Conservation (phyloP, 2,329 filamentous ascomycete genomes). For the Alternaria triticina region DNA sequence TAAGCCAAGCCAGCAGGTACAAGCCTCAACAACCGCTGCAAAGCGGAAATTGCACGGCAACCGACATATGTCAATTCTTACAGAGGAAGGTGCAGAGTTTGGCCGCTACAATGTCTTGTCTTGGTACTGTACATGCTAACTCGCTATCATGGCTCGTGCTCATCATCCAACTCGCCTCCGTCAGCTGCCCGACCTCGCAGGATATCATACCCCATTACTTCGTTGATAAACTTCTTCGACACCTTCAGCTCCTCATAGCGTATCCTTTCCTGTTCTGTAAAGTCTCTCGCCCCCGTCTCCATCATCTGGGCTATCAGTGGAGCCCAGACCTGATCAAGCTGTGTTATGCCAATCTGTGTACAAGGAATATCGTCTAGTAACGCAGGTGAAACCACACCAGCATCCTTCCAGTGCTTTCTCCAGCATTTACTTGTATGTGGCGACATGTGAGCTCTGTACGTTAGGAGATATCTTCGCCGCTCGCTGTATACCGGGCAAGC, state of each 20-base stretch:
- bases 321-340: constrained; percentile 46
- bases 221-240: constrained; percentile 44
- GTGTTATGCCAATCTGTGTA: constrained; percentile 45
- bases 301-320: constrained; percentile 42
- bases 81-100: constrained; percentile 4
- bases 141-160: constrained; percentile 15
- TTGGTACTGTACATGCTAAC: neutral
- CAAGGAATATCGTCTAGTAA: constrained; percentile 46
- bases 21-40: constrained; percentile 19
- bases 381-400: constrained; percentile 43
- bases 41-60: constrained; percentile 20
- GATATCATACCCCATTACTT: constrained; percentile 47
- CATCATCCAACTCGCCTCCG: constrained; percentile 34
- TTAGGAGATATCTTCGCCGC: constrained; percentile 38
- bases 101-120: constrained; percentile 1
- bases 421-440: constrained; percentile 44
- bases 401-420: constrained; percentile 43
- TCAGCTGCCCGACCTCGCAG: constrained; percentile 36
- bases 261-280: constrained; percentile 38
- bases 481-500: constrained; percentile 41
- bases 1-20: constrained; percentile 16
- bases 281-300: constrained; percentile 35
- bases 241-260: constrained; percentile 35
- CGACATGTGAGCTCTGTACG: constrained; percentile 44
- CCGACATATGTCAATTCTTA: constrained; percentile 10